These are phyloP conservation scores for Saccharomycopsis vini DNA, from an alignment of 805 yeast genomes.

Conservation along the genomic window DNA sequence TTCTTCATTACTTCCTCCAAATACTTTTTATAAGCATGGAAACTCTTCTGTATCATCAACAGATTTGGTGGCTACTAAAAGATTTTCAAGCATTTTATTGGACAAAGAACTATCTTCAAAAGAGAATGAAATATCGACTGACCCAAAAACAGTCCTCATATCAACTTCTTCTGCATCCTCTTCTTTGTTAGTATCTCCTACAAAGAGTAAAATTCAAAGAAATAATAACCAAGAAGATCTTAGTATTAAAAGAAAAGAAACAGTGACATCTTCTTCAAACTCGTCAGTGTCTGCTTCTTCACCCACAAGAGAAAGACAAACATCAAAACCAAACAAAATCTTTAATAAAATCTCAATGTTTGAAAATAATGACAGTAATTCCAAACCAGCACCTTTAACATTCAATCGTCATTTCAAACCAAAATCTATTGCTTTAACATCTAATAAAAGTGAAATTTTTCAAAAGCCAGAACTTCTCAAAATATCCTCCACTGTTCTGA, in stretches of 20 bases:
- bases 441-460: too few species aligned
- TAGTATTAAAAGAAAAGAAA: too few species aligned
- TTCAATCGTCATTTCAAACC: neutral
- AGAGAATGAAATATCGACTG: neutral
- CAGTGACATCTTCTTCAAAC: neutral
- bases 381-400: neutral
- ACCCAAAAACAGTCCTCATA: constrained; percentile 1
- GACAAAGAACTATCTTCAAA: neutral
- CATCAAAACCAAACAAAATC: constrained; percentile 1
- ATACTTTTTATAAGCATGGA: constrained; percentile 9
- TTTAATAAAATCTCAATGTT: constrained; percentile 7
- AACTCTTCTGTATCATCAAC: constrained; percentile 15
- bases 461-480: neutral
- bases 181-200: neutral
- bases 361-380: constrained; percentile 6
- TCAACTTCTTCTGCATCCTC: neutral
- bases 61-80: constrained; percentile 11
- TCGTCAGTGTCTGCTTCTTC: neutral
- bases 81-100: constrained; percentile 8
- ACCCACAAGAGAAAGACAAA: neutral
- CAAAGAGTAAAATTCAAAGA: neutral
- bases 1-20: too few species aligned
- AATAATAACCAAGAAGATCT: too few species aligned
- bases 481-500: too few species aligned
- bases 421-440: too few species aligned